Percentiles rank a stretch among this genome's conserved stretches.
These are phyloP conservation scores for Geotrichum histeridarum DNA, from an alignment of 1,139 yeast species.

Conservation along the genomic window DNA sequence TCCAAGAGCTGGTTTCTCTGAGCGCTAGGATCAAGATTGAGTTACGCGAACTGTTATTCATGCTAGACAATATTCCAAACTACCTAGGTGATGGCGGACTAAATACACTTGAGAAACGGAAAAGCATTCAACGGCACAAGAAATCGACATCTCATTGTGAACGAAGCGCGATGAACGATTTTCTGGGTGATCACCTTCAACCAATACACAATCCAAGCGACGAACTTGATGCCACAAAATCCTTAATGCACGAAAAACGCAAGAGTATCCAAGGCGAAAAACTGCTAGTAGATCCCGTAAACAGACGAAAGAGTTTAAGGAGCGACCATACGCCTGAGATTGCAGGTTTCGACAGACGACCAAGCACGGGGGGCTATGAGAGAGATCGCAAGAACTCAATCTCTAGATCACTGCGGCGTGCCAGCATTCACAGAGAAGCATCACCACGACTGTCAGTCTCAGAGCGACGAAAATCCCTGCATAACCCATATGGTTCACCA, in stretches of 20 bases:
- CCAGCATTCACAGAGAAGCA: background rate
- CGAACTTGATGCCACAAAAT: background rate
- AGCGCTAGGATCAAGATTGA: conserved; percentile 12
- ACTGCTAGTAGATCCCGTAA: background rate
- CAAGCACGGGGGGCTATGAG: background rate
- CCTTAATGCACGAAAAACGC: background rate
- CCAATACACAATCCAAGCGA: background rate
- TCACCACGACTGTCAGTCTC: background rate
- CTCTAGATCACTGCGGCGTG: background rate
- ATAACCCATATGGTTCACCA: background rate
- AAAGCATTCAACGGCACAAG: conserved; percentile 16
- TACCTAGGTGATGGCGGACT: conserved; percentile 11
- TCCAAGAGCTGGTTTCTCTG: conserved; percentile 9
- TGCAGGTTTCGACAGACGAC: background rate
- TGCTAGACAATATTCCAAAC: conserved; percentile 17
- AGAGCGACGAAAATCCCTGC: background rate
- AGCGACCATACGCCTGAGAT: background rate
- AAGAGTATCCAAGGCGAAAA: background rate
- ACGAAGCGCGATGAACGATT: background rate
- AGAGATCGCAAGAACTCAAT: background rate
- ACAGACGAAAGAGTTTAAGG: conserved; percentile 5
- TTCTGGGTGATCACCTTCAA: background rate
- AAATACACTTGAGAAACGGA: conserved; percentile 7
- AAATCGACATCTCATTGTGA: conserved; percentile 5
- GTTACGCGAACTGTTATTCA: conserved; percentile 10